Evolutionary conservation across 2,329 filamentous ascomycete genomes (phyloP).

Genomic region (Phialemonium atrogriseum): DNA sequence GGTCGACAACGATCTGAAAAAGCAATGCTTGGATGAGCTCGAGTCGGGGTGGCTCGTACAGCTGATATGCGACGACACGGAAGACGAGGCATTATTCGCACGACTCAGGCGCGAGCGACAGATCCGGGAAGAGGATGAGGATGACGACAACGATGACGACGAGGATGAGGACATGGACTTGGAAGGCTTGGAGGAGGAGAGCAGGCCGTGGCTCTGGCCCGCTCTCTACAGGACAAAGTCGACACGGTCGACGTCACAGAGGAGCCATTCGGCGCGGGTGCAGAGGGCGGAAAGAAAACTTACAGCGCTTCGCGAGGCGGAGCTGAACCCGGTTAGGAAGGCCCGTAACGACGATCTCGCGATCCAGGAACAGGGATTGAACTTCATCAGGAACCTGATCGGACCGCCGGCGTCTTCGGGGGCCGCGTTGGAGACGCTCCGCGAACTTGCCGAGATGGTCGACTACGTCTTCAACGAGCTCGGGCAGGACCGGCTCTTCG

Average conservation of each 20-base stretch:
- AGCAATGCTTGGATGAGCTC: conserved; percentile 68
- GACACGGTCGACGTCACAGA: conserved; percentile 10
- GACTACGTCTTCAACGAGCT: conserved; percentile 72
- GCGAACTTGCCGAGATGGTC: conserved; percentile 63
- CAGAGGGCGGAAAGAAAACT: conserved; percentile 43
- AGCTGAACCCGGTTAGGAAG: conserved; percentile 59
- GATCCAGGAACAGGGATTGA: conserved; percentile 84
- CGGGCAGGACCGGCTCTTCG: conserved; percentile 70
- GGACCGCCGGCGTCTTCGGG: conserved; percentile 37
- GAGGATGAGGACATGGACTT: conserved; percentile 23
- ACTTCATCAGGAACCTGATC: conserved; percentile 85
- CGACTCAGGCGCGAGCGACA: conserved; percentile 12
- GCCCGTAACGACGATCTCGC: conserved; percentile 70
- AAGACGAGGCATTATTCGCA: conserved; percentile 40
- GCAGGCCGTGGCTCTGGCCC: conserved; percentile 12
- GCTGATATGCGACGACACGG: conserved; percentile 59
- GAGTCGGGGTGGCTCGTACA: conserved; percentile 73
- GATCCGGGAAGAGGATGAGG: conserved; percentile 5
- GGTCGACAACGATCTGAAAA: conserved; percentile 63
- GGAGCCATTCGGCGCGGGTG: conserved; percentile 30
- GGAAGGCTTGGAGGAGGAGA: conserved; percentile 28
- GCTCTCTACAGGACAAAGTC: conserved; percentile 10
- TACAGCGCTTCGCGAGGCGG: conserved; percentile 49
- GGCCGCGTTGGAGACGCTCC: conserved; percentile 27
- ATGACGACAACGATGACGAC: conserved; percentile 54